phyloP scores from a whole-genome alignment of 139 green algal genomes.

The Yamagishiella unicocca region DNA sequence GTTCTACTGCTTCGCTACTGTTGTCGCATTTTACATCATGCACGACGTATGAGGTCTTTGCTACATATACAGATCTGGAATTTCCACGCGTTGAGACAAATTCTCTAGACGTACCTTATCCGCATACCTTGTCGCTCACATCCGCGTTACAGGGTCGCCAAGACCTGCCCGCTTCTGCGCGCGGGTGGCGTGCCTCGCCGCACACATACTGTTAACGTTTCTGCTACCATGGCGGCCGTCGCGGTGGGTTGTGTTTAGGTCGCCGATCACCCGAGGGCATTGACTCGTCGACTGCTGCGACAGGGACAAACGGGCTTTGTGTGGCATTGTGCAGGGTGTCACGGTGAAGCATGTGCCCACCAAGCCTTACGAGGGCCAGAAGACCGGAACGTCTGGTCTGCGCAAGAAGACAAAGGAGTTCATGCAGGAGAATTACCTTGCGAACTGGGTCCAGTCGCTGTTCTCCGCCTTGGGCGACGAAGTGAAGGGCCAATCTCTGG shows the following conservation, averaged over 20 bases:
- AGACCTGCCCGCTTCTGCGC: neutral
- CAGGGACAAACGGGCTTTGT: neutral
- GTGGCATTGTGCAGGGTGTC: conserved; percentile 54
- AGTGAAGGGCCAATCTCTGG: conserved; percentile 87
- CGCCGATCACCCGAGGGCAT: neutral
- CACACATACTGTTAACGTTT: neutral
- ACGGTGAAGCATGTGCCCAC: conserved; percentile 87
- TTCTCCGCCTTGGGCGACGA: conserved; percentile 95
- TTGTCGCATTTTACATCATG: neutral
- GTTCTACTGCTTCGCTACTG: neutral
- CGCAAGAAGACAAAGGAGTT: conserved; percentile 99
- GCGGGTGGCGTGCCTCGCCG: neutral
- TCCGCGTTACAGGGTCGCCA: neutral
- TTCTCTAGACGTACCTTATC: neutral
- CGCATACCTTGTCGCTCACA: neutral
- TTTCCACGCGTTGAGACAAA: neutral
- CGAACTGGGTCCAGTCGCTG: conserved; percentile 98
- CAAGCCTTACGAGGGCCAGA: conserved; percentile 98
- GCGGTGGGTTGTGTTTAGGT: conserved; percentile 2
- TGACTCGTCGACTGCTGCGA: neutral
- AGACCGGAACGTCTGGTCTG: conserved; percentile 97
- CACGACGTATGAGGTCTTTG: neutral
- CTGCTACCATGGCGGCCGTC: conserved; percentile 15
- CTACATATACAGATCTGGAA: neutral
- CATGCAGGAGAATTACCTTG: conserved; percentile 95